Base-by-base conservation (phyloP, 352 stramenopile genomes). In the Phytophthora multivora region DNA sequence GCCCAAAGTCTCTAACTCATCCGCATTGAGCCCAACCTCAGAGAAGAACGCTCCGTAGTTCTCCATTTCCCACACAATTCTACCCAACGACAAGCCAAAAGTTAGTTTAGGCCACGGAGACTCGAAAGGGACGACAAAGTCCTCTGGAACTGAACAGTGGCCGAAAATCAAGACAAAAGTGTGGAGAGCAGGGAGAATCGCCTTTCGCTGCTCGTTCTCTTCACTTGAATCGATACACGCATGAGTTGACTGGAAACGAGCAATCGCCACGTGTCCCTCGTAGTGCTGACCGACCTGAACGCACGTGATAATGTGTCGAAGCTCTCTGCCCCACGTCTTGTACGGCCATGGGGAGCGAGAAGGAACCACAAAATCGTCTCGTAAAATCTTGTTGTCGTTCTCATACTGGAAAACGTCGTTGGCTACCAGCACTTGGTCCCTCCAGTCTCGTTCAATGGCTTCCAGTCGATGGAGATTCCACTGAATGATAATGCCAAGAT, bases 321-420 rank as follows among this genome's bases (percentile, higher is more conserved):
- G 66, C 2, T 60, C 33, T 13, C 51, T 55, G 4, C 61, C 61
- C 61, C 66, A 75, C 1, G 62, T 62, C 23, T 68, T 64, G 18
- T 48, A 60, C 3, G 61, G 66, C 66, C 62, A 75, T 4, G 62
- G 62, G 50, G 61, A 38, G 4, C 62, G 66, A 38, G 26, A 59
- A 8, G 66, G 66, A 15, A 75, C 56, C 28, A 71, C 55, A n/a
- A 75, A 75, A 16, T 59, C 30, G 51, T 68, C 63, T 11, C 46
- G 50, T 13, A 75, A 4, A 11, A 64, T 48, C 16, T 57, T 59
- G 41, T 68, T 71, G 7, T 48, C 51, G 43, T 71, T 43, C 23
- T 75, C 66, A 28, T 69, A 71, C 16, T 55, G 51, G 23, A 63
- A 75, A 36, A 68, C 56, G 8, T 69, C 51, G 30, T 61, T 51